Base-by-base conservation (phyloP, 495 filamentous ascomycete genomes). In the Penicillium robsamsonii region DNA sequence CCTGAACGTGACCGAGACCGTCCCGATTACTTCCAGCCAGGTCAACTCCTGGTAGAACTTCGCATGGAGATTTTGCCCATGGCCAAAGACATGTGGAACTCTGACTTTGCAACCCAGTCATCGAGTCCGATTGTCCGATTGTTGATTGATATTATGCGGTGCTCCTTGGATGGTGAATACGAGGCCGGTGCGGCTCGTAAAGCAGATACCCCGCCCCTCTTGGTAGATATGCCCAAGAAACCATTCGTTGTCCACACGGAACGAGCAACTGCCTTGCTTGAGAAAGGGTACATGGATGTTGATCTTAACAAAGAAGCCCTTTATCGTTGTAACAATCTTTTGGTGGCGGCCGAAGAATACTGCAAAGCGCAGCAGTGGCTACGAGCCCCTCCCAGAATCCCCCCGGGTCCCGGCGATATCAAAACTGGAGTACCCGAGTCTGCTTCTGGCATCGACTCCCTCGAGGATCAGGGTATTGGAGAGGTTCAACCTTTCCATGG, bases 21-120 rank as follows among this genome's bases (percentile, higher is more conserved):
- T 29, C 70, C 82, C 8, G 88, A 96, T 64, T 82, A 81, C 59
- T 91, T 89, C 62, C 79, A 84, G 15, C 74, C 86, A 7, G 77
- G 79, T 7, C 94, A 97, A 64, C 88, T 97, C 53, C 67, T 96
- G 11, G 87, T 99, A 31, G 94, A 97, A 66, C 73, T 97, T 42
- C 84, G 92, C 44, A 84, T 90, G 76, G 81, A 86, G 29, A 84
- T 97, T 43, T 68, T 97, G n/a, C 90, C 91, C 2, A 84, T 88
- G 51, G 80, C 91, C 45, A 83, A 78, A 50, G 79, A 84, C 24
- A 82, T 97, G 52, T 99, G 95, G 95, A 92, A 90, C 7, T 76
- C 75, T 6, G 74, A 78, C 30, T 78, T 78, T 55, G 81, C 83
- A 25, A 91, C 94, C 56, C 90, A 90, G 59, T 87, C 87, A 2